A percentile compares a stretch with the other conserved stretches of the same genome.
phyloP scores from a whole-genome alignment of 805 yeast genomes.

The Dipodascopsis tothii region DNA sequence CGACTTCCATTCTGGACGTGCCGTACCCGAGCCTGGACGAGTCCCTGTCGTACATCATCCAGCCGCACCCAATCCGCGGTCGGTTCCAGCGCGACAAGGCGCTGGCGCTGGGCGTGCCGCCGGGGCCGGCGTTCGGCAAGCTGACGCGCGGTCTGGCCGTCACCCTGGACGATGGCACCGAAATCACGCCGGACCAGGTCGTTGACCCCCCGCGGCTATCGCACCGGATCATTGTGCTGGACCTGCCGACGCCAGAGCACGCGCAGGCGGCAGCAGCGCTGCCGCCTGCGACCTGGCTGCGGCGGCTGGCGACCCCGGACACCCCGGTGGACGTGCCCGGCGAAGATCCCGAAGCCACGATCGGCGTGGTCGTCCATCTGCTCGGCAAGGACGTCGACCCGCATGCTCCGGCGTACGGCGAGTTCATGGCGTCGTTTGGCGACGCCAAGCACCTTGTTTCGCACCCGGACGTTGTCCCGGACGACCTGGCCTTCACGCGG shows the following conservation, averaged over 20 bases:
- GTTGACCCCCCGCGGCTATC: slow-evolving; percentile 53
- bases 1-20: not conserved
- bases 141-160: slow-evolving; percentile 57
- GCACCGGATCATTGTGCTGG: slow-evolving; percentile 58
- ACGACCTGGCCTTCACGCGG: slow-evolving; percentile 51
- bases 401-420: slow-evolving; percentile 37
- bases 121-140: slow-evolving; percentile 50
- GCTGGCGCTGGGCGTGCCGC: slow-evolving; percentile 56
- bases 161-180: slow-evolving; percentile 49
- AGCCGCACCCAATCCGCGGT: slow-evolving; percentile 64
- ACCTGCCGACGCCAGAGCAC: slow-evolving; percentile 55
- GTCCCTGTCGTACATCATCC: slow-evolving; percentile 62
- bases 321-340: not conserved
- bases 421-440: slow-evolving; percentile 46
- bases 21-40: not conserved
- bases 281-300: not conserved
- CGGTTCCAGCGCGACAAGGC: slow-evolving; percentile 66
- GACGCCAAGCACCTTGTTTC: slow-evolving; percentile 54
- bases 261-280: slow-evolving; percentile 26
- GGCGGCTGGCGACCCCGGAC: not conserved
- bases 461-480: slow-evolving; percentile 59
- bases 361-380: slow-evolving; percentile 62
- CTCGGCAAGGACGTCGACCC: slow-evolving; percentile 57
- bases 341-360: no score
- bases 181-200: slow-evolving; percentile 63